Base-by-base conservation (phyloP, 169 alveolate species). In the Plasmodium malariae region DNA sequence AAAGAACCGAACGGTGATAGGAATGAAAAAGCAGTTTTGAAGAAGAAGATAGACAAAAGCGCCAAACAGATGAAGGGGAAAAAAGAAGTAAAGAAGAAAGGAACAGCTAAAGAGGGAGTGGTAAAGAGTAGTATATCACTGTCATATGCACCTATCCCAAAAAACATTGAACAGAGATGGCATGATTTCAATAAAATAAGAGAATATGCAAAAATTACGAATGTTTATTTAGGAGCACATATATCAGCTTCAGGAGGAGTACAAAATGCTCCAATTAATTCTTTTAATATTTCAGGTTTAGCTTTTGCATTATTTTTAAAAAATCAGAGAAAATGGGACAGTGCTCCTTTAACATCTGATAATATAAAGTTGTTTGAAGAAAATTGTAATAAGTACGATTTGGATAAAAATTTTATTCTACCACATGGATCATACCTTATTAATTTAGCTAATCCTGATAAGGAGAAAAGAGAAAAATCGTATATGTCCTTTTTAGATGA, bases 341-440 rank as follows among this genome's bases (percentile, higher is more conserved):
- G 96, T 34, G 96, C 97, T 4, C 95, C 97, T 2, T 63, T 96
- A 57, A 93, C 94, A 24, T 6, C 78, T 37, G 88, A 86, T 55
- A 93, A 94, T 32, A 93, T 94, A 24, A 87, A 63, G 30, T 92
- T 87, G 12, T 96, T 95, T 69, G 92, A 94, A 28, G 93, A 88
- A 48, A 74, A 80, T 55, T 85, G 94, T 28, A 89, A 72, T 49
- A 92, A 59, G 67, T 88, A 92, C 45, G 80, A 87, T n/a, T 91
- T 93, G 37, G 96, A 94, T 62, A 67, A 67, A 65, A 80, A 76
- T 40, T 96, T 83, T 67, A 91, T 96, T 49, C 87, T 96, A 48
- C 98, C 98, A 0, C 98, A 96, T 71, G 98, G 98, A 4, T 95
- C 98, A 12, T 96, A 95, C 72, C 88, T 96, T 87, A 96, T 96